phyloP scores from a whole-genome alignment of 805 yeast genomes.

The Candida golubevii region DNA sequence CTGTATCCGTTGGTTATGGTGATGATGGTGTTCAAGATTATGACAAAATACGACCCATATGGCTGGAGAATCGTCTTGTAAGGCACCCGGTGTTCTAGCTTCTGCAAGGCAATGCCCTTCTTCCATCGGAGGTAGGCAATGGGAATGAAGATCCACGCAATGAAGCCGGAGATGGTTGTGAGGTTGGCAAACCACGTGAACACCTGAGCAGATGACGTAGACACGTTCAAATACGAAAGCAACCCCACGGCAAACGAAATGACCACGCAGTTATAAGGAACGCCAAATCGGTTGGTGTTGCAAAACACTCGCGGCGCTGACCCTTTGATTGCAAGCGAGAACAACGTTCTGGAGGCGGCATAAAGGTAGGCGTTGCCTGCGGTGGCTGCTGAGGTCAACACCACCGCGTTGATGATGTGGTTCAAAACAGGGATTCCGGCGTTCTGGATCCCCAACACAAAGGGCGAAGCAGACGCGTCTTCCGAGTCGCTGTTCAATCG shows the following conservation, averaged over 20 bases:
- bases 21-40: constrained; percentile 47
- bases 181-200: constrained; percentile 67
- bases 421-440: constrained; percentile 66
- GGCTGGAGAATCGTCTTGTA: constrained; percentile 56
- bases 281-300: constrained; percentile 40
- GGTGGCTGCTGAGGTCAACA: constrained; percentile 58
- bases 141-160: constrained; percentile 56
- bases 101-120: constrained; percentile 54
- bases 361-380: constrained; percentile 21
- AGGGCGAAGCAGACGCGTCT: constrained; percentile 71
- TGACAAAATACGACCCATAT: constrained; percentile 51
- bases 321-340: constrained; percentile 16
- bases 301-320: constrained; percentile 14
- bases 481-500: constrained; percentile 20
- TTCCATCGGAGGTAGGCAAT: constrained; percentile 59
- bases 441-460: constrained; percentile 75
- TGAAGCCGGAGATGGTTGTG: constrained; percentile 61
- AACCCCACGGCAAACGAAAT: constrained; percentile 37
- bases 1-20: constrained; percentile 71
- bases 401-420: constrained; percentile 71
- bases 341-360: constrained; percentile 18
- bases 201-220: constrained; percentile 48
- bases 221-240: constrained; percentile 51
- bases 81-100: constrained; percentile 52
- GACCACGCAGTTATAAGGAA: constrained; percentile 33